Percentiles rank a stretch among this genome's conserved stretches.
Evolutionary conservation across 2,329 filamentous ascomycete genomes (phyloP).

Genomic region (Herpotrichia juniperi): DNA sequence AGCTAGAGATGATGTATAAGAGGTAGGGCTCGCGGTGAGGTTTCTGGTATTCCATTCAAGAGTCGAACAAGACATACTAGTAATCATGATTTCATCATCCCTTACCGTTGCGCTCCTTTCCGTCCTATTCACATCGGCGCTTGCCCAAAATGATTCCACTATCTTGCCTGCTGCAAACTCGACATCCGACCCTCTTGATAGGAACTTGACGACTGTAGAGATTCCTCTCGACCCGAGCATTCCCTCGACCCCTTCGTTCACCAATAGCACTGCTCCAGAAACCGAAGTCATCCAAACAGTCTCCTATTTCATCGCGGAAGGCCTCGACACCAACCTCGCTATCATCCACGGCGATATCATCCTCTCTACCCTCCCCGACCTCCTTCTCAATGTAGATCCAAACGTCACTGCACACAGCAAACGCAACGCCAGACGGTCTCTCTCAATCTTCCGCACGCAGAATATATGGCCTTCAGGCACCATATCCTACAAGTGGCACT

Average conservation of each 20-base stretch:
- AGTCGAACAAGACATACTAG: neutral
- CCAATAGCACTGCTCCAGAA: neutral
- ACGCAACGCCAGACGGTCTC: neutral
- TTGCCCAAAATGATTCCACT: neutral
- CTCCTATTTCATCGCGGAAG: neutral
- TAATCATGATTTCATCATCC: neutral
- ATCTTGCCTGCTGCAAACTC: neutral
- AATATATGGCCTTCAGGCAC: slow-evolving; percentile 15
- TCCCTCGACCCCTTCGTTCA: neutral
- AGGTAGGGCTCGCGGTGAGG: neutral
- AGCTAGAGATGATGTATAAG: neutral
- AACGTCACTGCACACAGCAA: neutral
- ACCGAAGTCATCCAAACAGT: neutral
- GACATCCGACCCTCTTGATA: neutral
- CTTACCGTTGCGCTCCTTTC: neutral
- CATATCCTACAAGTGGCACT: slow-evolving; percentile 17
- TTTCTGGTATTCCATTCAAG: neutral
- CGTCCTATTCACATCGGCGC: neutral
- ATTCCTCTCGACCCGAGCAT: neutral
- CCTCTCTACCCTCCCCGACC: neutral
- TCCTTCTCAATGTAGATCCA: neutral
- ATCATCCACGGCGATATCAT: slow-evolving; percentile 5
- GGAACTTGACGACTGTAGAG: neutral
- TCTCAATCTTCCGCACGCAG: slow-evolving; percentile 11
- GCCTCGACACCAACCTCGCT: neutral